Base-by-base conservation (phyloP, 495 filamentous ascomycete species). In the Polyplosphaeria fusca region DNA sequence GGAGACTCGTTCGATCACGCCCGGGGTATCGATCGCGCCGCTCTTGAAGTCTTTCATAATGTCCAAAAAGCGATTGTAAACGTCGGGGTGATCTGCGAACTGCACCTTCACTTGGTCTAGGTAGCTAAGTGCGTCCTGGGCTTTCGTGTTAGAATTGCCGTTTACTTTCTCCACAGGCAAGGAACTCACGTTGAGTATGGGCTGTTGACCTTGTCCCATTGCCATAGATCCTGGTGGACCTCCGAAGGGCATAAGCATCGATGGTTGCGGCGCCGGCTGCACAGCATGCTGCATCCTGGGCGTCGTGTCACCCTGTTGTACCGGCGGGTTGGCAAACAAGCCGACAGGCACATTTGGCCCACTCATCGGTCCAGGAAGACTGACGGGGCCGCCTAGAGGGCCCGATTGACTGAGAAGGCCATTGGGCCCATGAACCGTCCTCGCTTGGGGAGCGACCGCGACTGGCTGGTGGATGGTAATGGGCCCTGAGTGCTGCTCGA, bases 1-100 rank as follows among this genome's bases (percentile, higher is more conserved):
- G 1, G 92, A 96, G 37, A 99, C 94, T 32, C 94, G 85, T 62
- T 93, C 92, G 62, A 99, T 99, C 5, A 99, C 94, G 12, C 94
- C 94, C 1, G 94, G 94, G 0, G 94, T 99, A 68, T 99, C 91
- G 67, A 99, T 99, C 84, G 91, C 88, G 74, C 95, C 91, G 65
- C 91, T 95, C 74, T 99, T 99, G 74, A 99, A 99, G 59, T 99
- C 94, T 71, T 99, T 99, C 94, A 99, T 99, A 46, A 99, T 99
- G 61, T 99, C 93, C 47, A 99, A 73, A 65, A 99, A 99, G 19
- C 86, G 82, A 68, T 99, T 99, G 67, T 99, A 99, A 1, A 99
- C 93, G 70, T 99, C 94, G 7, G 93, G 92, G 62, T 95, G 89
- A 51, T 96, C 91, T 48, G 89, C 86, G 64, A 99, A 99, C 61